Evolutionary conservation across 2,329 filamentous ascomycete species (phyloP).

Genomic region (Talaromyces rugulosus): DNA sequence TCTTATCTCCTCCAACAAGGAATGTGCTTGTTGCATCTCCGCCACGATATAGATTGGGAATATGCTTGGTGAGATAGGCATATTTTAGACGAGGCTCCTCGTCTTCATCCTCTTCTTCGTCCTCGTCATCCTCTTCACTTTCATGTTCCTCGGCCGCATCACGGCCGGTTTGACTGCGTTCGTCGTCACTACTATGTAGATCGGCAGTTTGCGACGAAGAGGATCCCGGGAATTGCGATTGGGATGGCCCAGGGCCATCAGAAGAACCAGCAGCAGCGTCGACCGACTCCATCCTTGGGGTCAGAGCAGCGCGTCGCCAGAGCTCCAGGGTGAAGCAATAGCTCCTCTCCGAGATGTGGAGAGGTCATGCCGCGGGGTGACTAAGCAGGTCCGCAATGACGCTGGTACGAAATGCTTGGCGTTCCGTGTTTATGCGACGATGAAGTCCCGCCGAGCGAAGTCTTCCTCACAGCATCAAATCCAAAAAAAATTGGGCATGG

Average conservation of each 20-base stretch:
- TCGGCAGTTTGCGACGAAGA: background rate
- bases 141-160: conserved; percentile 7
- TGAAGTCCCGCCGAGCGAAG: background rate
- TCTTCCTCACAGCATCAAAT: background rate
- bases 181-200: conserved; percentile 18
- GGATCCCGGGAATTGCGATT: background rate
- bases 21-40: conserved; percentile 93
- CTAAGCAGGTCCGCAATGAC: conserved; percentile 13
- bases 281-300: conserved; percentile 12
- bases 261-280: conserved; percentile 5
- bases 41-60: conserved; percentile 82
- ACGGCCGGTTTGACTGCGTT: conserved; percentile 8
- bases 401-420: background rate
- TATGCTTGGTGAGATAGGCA: conserved; percentile 73
- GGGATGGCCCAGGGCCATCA: background rate
- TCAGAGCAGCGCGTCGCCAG: conserved; percentile 8
- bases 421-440: background rate
- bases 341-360: conserved; percentile 2
- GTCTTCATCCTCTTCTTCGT: conserved; percentile 78
- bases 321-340: background rate
- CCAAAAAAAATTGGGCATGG: background rate
- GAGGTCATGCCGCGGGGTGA: conserved; percentile 6
- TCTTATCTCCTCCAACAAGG: conserved; percentile 89
- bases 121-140: conserved; percentile 52
- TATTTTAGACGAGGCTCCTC: conserved; percentile 96